phyloP scores from a whole-genome alignment of 2,329 filamentous ascomycete species.

The Neophaeococcomyces mojaviensis region DNA sequence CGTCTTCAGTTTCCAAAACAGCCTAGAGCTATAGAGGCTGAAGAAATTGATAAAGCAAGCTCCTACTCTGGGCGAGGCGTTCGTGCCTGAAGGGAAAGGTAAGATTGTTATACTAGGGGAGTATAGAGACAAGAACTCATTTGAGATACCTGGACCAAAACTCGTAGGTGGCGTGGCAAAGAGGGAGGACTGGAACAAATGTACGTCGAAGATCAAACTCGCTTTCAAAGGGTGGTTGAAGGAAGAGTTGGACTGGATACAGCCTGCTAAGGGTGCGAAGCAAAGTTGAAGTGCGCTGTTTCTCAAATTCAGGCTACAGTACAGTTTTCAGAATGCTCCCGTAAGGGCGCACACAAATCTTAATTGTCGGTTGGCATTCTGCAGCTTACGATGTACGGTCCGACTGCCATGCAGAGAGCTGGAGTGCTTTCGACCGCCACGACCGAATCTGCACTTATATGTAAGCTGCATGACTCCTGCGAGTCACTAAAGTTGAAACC shows the following conservation, averaged over 20 bases:
- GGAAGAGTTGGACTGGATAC: not conserved
- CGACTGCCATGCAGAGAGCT: no score
- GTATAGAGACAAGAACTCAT: not conserved
- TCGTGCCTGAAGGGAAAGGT: not conserved
- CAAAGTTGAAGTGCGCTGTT: no score
- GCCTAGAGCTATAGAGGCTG: not conserved
- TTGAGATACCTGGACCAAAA: not conserved
- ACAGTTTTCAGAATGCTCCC: no score
- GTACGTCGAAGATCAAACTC: not conserved
- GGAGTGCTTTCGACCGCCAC: no score
- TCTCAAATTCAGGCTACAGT: no score
- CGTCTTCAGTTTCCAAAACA: not conserved
- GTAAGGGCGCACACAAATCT: no score
- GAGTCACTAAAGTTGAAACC: no score
- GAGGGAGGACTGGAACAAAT: not conserved
- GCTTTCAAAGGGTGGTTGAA: constrained; percentile 1
- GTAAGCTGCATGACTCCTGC: no score
- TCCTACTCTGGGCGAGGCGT: no score
- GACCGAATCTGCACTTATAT: no score
- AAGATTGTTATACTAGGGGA: not conserved
- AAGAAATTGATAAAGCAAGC: not conserved
- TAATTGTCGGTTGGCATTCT: no score
- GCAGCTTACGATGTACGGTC: no score
- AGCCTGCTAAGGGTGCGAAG: not conserved
- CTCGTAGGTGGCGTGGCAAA: not conserved